A percentile compares a stretch with the other conserved stretches of the same genome.
Conservation (phyloP, 345 rosid species). For the Ricinus communis region DNA sequence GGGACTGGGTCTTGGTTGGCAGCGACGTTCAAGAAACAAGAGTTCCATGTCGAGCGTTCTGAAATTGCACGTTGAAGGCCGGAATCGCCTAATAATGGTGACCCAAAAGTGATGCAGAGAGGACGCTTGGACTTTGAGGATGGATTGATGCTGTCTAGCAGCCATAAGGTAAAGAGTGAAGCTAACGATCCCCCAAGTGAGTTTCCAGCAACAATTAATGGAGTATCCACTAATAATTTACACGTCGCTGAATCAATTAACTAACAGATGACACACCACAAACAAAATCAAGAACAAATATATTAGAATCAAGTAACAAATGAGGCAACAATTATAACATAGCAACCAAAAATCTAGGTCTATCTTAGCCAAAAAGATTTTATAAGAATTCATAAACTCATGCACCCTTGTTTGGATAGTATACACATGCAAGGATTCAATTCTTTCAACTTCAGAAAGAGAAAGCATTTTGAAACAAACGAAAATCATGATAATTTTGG, state of each 20-base stretch:
- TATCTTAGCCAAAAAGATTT: too few species aligned
- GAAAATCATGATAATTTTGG: too few species aligned
- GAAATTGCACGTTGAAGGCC: constrained; percentile 38
- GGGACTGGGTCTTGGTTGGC: constrained; percentile 40
- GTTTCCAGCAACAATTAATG: constrained; percentile 55
- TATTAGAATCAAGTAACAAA: neutral
- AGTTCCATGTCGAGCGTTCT: constrained; percentile 33
- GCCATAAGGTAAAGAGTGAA: constrained; percentile 63
- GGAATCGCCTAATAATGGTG: constrained; percentile 50
- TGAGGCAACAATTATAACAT: neutral
- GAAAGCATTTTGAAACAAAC: too few species aligned
- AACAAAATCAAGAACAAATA: neutral
- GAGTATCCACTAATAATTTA: constrained; percentile 11
- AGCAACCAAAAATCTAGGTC: neutral
- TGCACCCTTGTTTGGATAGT: too few species aligned
- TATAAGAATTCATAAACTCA: too few species aligned
- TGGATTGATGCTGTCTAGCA: constrained; percentile 38
- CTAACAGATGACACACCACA: constrained; percentile 11
- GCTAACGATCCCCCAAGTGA: constrained; percentile 69
- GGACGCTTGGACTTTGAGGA: constrained; percentile 26
- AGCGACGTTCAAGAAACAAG: constrained; percentile 59
- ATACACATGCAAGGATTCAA: too few species aligned
- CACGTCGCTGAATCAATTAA: neutral
- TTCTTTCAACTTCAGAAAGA: too few species aligned
- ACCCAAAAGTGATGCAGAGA: constrained; percentile 73